phyloP scores from a whole-genome alignment of 2,329 filamentous ascomycete species.

The Dothistroma septosporum region DNA sequence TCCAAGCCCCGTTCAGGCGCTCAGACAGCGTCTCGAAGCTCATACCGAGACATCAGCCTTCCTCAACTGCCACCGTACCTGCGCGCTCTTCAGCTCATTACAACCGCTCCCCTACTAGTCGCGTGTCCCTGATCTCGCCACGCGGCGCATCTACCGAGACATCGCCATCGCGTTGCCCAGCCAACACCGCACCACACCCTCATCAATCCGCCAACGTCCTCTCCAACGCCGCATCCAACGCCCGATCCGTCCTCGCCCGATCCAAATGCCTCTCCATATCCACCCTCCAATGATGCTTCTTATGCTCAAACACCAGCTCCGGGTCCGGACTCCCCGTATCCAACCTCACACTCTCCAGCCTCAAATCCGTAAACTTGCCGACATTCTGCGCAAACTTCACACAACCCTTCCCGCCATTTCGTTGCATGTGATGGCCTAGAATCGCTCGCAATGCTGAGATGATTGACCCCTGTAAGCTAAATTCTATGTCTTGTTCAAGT shows the following conservation, averaged over 20 bases:
- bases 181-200: neutral
- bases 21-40: neutral
- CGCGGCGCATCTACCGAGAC: neutral
- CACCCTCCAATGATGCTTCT: conserved; percentile 6
- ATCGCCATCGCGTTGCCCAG: neutral
- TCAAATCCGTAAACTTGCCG: neutral
- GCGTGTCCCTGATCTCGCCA: neutral
- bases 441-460: neutral
- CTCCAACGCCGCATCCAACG: neutral
- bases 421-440: neutral
- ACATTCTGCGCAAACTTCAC: neutral
- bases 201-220: neutral
- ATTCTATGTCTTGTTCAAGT: neutral
- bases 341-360: neutral
- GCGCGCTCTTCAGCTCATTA: neutral
- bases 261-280: conserved; percentile 6
- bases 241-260: neutral
- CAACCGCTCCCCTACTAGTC: neutral
- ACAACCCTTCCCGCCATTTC: neutral
- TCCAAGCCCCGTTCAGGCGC: neutral
- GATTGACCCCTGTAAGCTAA: neutral
- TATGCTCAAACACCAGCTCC: conserved; percentile 2
- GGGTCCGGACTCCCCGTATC: neutral
- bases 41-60: neutral
- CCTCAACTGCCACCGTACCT: neutral